These are phyloP conservation scores for Apiospora kogelbergensis DNA, from an alignment of 2,329 filamentous ascomycete species.

Conservation along the genomic window DNA sequence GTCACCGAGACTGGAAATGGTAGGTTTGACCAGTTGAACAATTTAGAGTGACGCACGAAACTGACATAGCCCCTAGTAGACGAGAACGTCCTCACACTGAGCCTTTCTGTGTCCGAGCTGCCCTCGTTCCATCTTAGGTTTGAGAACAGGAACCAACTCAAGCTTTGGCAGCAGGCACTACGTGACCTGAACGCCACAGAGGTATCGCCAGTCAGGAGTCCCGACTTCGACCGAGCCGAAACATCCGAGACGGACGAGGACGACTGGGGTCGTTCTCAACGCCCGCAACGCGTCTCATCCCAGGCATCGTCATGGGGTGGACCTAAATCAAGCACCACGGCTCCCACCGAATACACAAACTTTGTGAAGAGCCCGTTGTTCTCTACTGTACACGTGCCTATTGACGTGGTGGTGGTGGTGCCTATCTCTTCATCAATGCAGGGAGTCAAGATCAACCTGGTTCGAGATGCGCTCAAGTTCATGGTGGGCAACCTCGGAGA, in stretches of 20 bases:
- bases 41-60: slow-evolving; percentile 22
- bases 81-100: slow-evolving; percentile 83
- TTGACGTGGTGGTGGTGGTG: slow-evolving; percentile 95
- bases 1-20: slow-evolving; percentile 68
- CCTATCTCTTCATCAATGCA: slow-evolving; percentile 99
- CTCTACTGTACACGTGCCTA: slow-evolving; percentile 76
- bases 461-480: slow-evolving; percentile 89
- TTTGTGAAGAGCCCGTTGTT: slow-evolving; percentile 53
- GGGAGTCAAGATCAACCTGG: slow-evolving; percentile 94
- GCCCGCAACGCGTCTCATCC: slow-evolving; percentile 74
- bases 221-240: slow-evolving; percentile 75
- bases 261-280: slow-evolving; percentile 67
- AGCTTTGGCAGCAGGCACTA: slow-evolving; percentile 84
- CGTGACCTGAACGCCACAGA: slow-evolving; percentile 78
- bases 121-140: slow-evolving; percentile 94
- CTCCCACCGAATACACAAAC: slow-evolving; percentile 88
- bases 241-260: slow-evolving; percentile 86
- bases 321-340: slow-evolving; percentile 79
- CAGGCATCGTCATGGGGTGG: slow-evolving; percentile 80
- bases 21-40: slow-evolving; percentile 15
- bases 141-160: slow-evolving; percentile 75
- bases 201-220: slow-evolving; percentile 60
- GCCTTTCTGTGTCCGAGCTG: slow-evolving; percentile 85
- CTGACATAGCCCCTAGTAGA: slow-evolving; percentile 50
- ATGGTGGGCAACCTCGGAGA: slow-evolving; percentile 88